Evolutionary conservation across 192 early-diverging fungal species (phyloP).

Genomic region (Coemansia sp.): DNA sequence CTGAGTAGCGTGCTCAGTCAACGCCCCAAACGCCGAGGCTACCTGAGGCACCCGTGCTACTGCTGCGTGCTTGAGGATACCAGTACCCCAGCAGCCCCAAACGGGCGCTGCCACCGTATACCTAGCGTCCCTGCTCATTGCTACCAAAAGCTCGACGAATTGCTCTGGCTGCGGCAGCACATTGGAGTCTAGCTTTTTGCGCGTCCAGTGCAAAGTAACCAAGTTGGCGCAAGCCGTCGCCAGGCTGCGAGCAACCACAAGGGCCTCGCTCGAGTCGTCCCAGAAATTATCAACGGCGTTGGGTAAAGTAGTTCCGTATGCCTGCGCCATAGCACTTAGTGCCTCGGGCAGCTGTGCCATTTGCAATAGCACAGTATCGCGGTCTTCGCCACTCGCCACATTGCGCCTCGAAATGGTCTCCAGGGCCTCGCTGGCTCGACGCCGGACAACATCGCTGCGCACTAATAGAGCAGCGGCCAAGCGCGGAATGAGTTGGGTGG

Average conservation of each 20-base stretch:
- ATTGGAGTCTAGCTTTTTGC: conserved; percentile 24
- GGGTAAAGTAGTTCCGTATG: conserved; percentile 18
- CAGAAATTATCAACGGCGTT: conserved; percentile 8
- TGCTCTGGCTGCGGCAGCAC: conserved; percentile 4
- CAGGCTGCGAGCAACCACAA: conserved; percentile 17
- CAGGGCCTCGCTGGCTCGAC: conserved; percentile 16
- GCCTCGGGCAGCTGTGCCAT: conserved; percentile 27
- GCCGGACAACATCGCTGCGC: conserved; percentile 21
- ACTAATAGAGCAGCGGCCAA: conserved; percentile 20
- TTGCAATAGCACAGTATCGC: conserved; percentile 30
- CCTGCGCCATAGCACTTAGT: conserved; percentile 12
- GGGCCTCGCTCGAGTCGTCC: conserved; percentile 29
- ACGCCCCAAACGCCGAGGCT: conserved; percentile 12
- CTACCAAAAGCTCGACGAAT: conserved; percentile 32
- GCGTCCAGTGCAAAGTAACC: conserved; percentile 43
- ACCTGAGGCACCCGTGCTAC: conserved; percentile 24
- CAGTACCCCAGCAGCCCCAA: conserved; percentile 25
- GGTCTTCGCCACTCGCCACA: conserved; percentile 21
- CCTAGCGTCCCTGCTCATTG: conserved; percentile 24
- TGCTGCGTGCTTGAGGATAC: conserved; percentile 23
- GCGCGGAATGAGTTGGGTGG: conserved; percentile 17
- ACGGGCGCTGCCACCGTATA: conserved; percentile 29
- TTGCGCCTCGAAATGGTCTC: conserved; percentile 37
- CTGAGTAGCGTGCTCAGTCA: conserved; percentile 34
- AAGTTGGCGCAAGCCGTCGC: conserved; percentile 15